Base-by-base conservation (phyloP, 139 green algal genomes). In the Picochlorum sp. region DNA sequence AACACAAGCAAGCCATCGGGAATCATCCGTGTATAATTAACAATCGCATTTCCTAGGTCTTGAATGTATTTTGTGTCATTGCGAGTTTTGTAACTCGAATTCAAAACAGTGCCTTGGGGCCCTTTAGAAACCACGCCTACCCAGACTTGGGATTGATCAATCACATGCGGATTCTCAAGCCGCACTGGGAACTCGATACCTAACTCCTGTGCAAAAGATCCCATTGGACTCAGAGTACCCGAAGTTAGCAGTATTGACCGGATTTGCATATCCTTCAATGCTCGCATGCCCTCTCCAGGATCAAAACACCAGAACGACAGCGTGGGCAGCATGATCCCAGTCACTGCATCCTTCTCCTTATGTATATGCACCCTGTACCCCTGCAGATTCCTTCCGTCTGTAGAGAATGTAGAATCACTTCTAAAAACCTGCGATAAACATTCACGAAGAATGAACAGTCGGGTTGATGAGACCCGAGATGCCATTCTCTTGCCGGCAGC, bases 151-250 rank as follows among this genome's bases (percentile, higher is more conserved):
- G 62, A 69, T 9, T 67, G 57, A 26, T 75, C 57, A 26, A 98
- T 87, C 55, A 97, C 85, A 76, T 97, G 92, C 0, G 86, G 83
- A 78, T 98, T 99, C 79, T 99, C 91, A 69, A 99, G 77, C n/a
- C 68, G 60, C 23, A 95, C 68, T 11, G 78, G 77, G 67, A 97
- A 97, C 13, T 78, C 76, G 60, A 96, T 66, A 26, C 78, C 64
- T 45, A 98, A 83, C 83, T 98, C 93, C 7, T 81, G 56, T 0
- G 92, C 89, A 67, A 97, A 95, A 30, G 71, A 82, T 34, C 85
- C 77, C 64, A 98, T 77, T 0, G 93, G 93, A 2, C 84, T 76
- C 4, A 98, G 79, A 6, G 93, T 98, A 58, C 93, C 93, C 15
- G 60, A 84, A 23, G 93, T 97, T 8, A 98, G 81, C 49, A 98